These are phyloP conservation scores for Zygosaccharomyces kombuchaensis DNA, from an alignment of 805 yeast genomes.

Conservation along the genomic window DNA sequence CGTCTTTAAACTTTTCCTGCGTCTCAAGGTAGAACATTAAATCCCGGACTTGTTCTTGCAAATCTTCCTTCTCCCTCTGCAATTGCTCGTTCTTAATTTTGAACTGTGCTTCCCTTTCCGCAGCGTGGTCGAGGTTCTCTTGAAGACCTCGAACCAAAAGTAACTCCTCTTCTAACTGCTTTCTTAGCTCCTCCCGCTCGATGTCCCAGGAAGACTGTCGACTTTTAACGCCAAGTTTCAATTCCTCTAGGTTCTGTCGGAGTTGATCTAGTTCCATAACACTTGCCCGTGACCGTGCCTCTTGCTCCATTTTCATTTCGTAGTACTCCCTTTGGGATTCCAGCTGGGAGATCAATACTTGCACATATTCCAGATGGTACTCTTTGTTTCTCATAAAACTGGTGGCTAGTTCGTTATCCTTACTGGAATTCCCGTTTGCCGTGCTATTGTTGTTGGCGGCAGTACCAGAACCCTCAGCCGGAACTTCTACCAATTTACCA, in stretches of 20 bases:
- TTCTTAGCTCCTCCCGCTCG: conserved; percentile 18
- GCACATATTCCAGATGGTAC: conserved; percentile 75
- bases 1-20: conserved; percentile 65
- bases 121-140: conserved; percentile 40
- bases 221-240: conserved; percentile 15
- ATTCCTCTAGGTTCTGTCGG: conserved; percentile 21
- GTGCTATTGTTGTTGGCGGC: conserved; percentile 13
- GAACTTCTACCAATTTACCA: conserved; percentile 83
- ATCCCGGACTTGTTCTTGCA: conserved; percentile 65
- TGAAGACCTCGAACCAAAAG: conserved; percentile 46
- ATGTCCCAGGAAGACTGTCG: conserved; percentile 16
- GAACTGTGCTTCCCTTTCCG: conserved; percentile 39
- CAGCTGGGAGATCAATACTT: conserved; percentile 69
- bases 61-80: conserved; percentile 42
- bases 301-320: conserved; percentile 47
- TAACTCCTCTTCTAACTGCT: conserved; percentile 28
- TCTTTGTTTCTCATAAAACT: conserved; percentile 44
- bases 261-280: conserved; percentile 14
- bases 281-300: conserved; percentile 25
- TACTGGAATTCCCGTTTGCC: conserved; percentile 6
- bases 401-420: conserved; percentile 16
- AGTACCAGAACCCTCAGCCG: conserved; percentile 27
- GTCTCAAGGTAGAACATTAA: conserved; percentile 76
- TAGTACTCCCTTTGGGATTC: conserved; percentile 84
- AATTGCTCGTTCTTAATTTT: conserved; percentile 33